phyloP scores from a whole-genome alignment of 2,329 filamentous ascomycete species.

The Verruconis gallopava region DNA sequence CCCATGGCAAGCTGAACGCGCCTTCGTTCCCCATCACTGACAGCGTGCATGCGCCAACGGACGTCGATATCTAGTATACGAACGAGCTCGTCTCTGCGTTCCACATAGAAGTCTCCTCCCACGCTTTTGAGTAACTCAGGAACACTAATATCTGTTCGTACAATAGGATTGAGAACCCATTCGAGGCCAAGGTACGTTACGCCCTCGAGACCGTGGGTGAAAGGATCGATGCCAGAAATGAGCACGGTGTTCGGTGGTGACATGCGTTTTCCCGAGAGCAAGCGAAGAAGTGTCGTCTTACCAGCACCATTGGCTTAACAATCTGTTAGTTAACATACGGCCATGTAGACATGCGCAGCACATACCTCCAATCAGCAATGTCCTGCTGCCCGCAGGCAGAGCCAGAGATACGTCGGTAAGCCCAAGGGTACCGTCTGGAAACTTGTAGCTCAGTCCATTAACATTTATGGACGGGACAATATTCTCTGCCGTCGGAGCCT shows the following conservation, averaged over 20 bases:
- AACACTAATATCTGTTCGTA: slow-evolving; percentile 88
- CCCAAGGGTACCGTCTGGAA: slow-evolving; percentile 73
- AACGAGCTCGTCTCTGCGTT: slow-evolving; percentile 75
- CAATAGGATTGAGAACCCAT: slow-evolving; percentile 96
- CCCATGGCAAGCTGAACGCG: slow-evolving; percentile 96
- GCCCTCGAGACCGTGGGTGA: slow-evolving; percentile 78
- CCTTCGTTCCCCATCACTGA: slow-evolving; percentile 81
- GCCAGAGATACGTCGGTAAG: slow-evolving; percentile 59
- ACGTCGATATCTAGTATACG: slow-evolving; percentile 83
- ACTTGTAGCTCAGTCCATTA: slow-evolving; percentile 70
- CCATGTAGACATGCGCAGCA: slow-evolving; percentile 3
- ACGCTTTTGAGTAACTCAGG: slow-evolving; percentile 72
- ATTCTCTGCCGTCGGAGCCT: background rate
- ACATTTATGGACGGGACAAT: slow-evolving; percentile 54
- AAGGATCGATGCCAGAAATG: slow-evolving; percentile 78
- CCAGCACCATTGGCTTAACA: slow-evolving; percentile 74
- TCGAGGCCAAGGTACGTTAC: slow-evolving; percentile 95
- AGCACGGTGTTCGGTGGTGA: slow-evolving; percentile 62
- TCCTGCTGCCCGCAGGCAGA: slow-evolving; percentile 72
- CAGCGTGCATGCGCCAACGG: slow-evolving; percentile 88
- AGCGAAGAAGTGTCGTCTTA: slow-evolving; percentile 89
- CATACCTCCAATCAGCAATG: slow-evolving; percentile 74
- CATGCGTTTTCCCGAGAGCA: slow-evolving; percentile 89
- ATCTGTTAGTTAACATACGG: slow-evolving; percentile 12
- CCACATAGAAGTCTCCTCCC: slow-evolving; percentile 71